Evolutionary conservation across 1,139 yeast genomes (phyloP), one percentile per base, ranked within the genome.

Genomic region (Yamadazyma friedrichii): DNA sequence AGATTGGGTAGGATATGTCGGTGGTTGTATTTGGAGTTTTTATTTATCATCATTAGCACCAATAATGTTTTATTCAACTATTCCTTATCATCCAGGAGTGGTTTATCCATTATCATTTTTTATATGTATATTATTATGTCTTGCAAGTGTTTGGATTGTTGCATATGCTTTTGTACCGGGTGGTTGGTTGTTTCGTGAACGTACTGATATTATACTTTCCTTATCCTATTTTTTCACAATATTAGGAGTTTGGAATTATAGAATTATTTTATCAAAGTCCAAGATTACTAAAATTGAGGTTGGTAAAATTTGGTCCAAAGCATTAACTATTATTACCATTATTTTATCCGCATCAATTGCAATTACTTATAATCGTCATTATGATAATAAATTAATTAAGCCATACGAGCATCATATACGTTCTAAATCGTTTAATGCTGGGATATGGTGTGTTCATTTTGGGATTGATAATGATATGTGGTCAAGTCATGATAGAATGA

Each of bases 131-230:
- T 46, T 86, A 5, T 61, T 86, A 33, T 67, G 81, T 12, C 72
- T 93, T 47, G 93, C 87, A 11, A 93, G 91, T 62, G 95, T 93
- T 38, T 93, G 98, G 98, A 82, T 86, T 40, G 98, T 93, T 32
- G 98, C 98, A 0, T 93, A 93, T 61, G 98, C 98, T 0, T 93
- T 93, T 65, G 98, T 93, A 39, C 98, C 98, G 12, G 93, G 88
- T 47, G 98, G 98, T 4, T 84, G 84, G 57, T 51, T 86, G 22
- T 70, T 93, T 43, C 79, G 98, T 57, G 98, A 93, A 64, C 78
- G 96, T 58, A 82, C 93, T 4, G 95, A 89, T 61, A 61, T 86
- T 33, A 78, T 93, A 3, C 62, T 88, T 38, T 73, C 74, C 5
- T 40, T 54, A 6, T 62, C 75, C 1, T 61, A 57, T 32, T 51